Evolutionary conservation across 2,329 filamentous ascomycete species (phyloP).

Genomic region (Fusarium sambucinum): DNA sequence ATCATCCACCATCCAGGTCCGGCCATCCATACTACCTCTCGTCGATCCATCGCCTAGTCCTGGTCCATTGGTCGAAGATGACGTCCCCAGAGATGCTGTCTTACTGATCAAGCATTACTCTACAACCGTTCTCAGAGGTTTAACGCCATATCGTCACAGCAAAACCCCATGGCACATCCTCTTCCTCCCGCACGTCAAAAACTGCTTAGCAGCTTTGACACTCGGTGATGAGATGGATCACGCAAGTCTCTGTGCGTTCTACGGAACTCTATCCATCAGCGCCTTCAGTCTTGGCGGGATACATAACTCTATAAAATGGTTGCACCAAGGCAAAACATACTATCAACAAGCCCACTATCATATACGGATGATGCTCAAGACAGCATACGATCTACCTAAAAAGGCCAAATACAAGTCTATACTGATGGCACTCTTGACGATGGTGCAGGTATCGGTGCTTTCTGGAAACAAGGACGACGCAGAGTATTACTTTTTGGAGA

Average conservation of each 20-base stretch:
- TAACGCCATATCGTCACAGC: constrained; percentile 36
- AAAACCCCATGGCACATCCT: constrained; percentile 38
- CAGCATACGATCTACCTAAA: constrained; percentile 31
- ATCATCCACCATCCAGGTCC: neutral
- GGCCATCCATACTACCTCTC: rapidly evolving
- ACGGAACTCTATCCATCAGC: constrained; percentile 34
- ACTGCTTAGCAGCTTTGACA: constrained; percentile 26
- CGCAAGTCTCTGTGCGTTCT: constrained; percentile 32
- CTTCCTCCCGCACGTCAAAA: constrained; percentile 26
- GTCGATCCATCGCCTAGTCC: rapidly evolving
- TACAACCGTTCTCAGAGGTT: constrained; percentile 20
- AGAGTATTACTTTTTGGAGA: constrained; percentile 37
- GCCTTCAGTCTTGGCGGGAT: constrained; percentile 31
- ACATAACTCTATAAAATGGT: constrained; percentile 14
- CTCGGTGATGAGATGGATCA: constrained; percentile 32
- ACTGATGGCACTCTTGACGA: constrained; percentile 35
- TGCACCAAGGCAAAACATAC: constrained; percentile 22
- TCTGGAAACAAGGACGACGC: constrained; percentile 26
- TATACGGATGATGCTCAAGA: constrained; percentile 13
- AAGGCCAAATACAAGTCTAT: constrained; percentile 37
- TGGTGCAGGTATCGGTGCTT: constrained; percentile 30
- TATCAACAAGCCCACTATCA: constrained; percentile 21
- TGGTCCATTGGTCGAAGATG: neutral
- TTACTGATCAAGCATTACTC: constrained; percentile 31
- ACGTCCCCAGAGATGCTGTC: constrained; percentile 25